Base-by-base conservation (phyloP, 768 basidiomycete genomes). In the Tulasnella calospora region DNA sequence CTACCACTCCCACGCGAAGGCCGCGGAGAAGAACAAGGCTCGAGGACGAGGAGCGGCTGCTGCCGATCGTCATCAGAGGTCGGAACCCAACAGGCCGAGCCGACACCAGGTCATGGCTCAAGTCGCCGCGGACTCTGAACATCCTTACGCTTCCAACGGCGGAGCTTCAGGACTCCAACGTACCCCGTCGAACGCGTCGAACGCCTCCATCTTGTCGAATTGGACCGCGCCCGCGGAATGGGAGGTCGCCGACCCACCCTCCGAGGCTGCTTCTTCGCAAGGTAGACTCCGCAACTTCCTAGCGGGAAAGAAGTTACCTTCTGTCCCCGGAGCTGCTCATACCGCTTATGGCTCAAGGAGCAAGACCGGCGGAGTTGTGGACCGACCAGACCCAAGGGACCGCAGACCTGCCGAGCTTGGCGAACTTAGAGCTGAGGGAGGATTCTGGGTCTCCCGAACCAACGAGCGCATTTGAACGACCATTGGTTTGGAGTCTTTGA, bases 31-130 rank as follows among this genome's bases (percentile, higher is more conserved):
- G n/a, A n/a, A 3, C 71, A 71, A 40, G 23, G 71, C 36, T 19
- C n/a, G 13, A 71, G 70, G 9, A 12, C n/a, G 36, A 15, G 67
- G 15, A 30, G n/a, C 15, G 1, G 7, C 19, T 3, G 6, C 71
- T 10, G 36, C 27, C 33, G 27, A 44, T n/a, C 36, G 35, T 23
- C 71, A 71, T 0, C 70, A 44, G 36, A 70, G 67, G 33, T 35
- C n/a, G 7, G 33, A n/a, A 27, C 7, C n/a, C 30, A 13, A 44
- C 21, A 33, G 38, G 9, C 76, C 76, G 1, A 78, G 41, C 36
- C 76, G 76, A 70, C 76, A 71, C 41, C 69, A 78, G 35, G 15
- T 78, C 61, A 78, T 78, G 69, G 69, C 69, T n/a, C 27, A 51
- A 47, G 35, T 44, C 73, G 38, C 44, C n/a, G n/a, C 73, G 46